Evolutionary conservation across 2,329 filamentous ascomycete species (phyloP).

Genomic region (Escovopsis sp.): DNA sequence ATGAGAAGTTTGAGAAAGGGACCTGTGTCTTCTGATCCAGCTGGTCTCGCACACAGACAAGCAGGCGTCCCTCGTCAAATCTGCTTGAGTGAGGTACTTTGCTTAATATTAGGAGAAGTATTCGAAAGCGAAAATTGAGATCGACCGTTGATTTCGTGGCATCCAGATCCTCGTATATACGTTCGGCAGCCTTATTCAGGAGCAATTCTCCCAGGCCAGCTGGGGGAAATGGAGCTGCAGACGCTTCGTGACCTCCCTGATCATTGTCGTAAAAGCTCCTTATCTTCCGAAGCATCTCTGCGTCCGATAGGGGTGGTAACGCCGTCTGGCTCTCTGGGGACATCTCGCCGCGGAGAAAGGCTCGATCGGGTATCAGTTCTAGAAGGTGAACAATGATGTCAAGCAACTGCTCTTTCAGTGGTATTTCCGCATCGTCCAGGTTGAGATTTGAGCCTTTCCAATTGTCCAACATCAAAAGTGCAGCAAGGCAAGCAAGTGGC

Average conservation of each 20-base stretch:
- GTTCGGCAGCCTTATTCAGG: constrained; percentile 41
- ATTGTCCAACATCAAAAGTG: constrained; percentile 52
- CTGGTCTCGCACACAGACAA: constrained; percentile 36
- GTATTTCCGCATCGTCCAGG: constrained; percentile 20
- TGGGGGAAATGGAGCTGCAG: constrained; percentile 42
- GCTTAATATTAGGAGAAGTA: constrained; percentile 42
- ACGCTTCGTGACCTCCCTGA: constrained; percentile 53
- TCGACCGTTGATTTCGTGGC: constrained; percentile 27
- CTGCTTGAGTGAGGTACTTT: constrained; percentile 33
- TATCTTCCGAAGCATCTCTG: constrained; percentile 46
- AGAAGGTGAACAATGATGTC: constrained; percentile 41
- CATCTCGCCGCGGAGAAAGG: constrained; percentile 29
- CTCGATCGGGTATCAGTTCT: constrained; percentile 49
- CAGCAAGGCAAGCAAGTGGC: constrained; percentile 45
- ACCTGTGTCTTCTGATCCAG: constrained; percentile 25
- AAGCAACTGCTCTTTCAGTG: constrained; percentile 21
- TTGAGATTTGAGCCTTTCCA: constrained; percentile 21
- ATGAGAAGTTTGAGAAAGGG: constrained; percentile 41
- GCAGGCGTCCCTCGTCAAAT: constrained; percentile 30
- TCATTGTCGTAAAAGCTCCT: constrained; percentile 54
- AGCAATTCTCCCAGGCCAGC: constrained; percentile 46
- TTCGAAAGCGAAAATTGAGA: constrained; percentile 41
- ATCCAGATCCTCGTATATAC: constrained; percentile 33
- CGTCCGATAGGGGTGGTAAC: constrained; percentile 11
- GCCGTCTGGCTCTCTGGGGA: constrained; percentile 7